Evolutionary conservation across 148 eudicot species (phyloP).

Genomic region (Cornus controversa): DNA sequence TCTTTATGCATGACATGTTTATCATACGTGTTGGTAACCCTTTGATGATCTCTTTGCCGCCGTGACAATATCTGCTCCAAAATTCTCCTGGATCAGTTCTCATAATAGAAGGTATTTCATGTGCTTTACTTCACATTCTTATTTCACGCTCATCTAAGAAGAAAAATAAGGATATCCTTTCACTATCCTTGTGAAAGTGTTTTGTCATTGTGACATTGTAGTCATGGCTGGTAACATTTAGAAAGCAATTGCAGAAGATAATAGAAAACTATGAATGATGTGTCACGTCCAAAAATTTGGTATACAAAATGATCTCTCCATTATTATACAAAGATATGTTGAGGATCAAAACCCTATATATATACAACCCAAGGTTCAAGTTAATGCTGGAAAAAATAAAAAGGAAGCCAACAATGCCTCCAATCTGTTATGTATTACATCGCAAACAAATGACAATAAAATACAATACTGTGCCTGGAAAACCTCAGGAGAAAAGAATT

Average conservation of each 20-base stretch:
- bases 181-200: no score
- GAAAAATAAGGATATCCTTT: no score
- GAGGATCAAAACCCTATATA: neutral
- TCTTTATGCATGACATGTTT: no score
- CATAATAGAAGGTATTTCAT: slow-evolving; percentile 77
- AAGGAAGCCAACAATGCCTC: neutral
- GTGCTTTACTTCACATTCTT: no score
- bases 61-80: slow-evolving; percentile 80
- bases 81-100: slow-evolving; percentile 70
- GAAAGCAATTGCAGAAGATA: no score
- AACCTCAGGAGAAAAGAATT: neutral
- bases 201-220: no score
- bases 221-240: no score
- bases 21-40: slow-evolving; percentile 36
- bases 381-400: neutral
- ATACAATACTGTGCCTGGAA: neutral
- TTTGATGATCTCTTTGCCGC: slow-evolving; percentile 93
- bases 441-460: neutral
- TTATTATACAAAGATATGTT: no score
- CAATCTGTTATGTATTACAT: neutral
- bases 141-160: no score
- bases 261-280: no score
- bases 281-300: neutral
- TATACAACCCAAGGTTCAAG: neutral
- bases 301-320: neutral